phyloP scores from a whole-genome alignment of 2,329 filamentous ascomycete genomes.

The Phyllachora maydis region DNA sequence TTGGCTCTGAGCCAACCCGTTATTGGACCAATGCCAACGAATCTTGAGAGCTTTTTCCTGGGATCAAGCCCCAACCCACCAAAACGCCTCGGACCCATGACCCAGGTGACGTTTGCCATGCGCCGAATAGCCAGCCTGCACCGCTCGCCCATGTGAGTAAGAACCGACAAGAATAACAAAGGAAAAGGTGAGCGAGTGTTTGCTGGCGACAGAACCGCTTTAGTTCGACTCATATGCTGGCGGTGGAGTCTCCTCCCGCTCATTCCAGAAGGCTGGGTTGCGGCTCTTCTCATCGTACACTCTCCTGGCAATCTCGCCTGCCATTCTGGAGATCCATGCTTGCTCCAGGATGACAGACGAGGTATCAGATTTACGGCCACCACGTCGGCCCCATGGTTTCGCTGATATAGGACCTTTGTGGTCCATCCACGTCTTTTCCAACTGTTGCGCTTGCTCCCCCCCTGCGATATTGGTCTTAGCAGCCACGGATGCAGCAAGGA shows the following conservation, averaged over 20 bases:
- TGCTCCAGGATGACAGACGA: slow-evolving; percentile 50
- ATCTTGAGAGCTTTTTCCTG: too few species aligned
- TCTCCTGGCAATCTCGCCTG: slow-evolving; percentile 69
- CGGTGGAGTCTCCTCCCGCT: slow-evolving; percentile 34
- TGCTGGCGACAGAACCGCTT: too few species aligned
- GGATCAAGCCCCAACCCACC: too few species aligned
- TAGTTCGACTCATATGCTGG: slow-evolving; percentile 38
- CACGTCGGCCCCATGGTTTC: slow-evolving; percentile 9
- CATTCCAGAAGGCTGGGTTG: slow-evolving; percentile 28
- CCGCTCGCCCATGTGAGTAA: too few species aligned
- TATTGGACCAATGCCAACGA: too few species aligned
- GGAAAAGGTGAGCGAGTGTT: too few species aligned
- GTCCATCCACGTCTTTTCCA: slow-evolving; percentile 2
- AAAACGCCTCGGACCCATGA: too few species aligned
- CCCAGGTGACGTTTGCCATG: too few species aligned
- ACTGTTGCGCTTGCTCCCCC: slow-evolving; percentile 5
- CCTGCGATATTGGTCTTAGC: slow-evolving; percentile 4
- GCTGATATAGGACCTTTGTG: slow-evolving; percentile 10
- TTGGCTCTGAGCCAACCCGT: too few species aligned
- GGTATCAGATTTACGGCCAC: slow-evolving; percentile 22
- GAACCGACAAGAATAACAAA: too few species aligned
- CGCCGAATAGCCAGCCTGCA: too few species aligned
- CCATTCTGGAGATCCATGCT: slow-evolving; percentile 85
- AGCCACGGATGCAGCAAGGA: slow-evolving; percentile 2
- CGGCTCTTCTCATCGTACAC: slow-evolving; percentile 70